A percentile compares a stretch with the other conserved stretches of the same genome.
These are phyloP conservation scores for Suillus cothurnatus DNA, from an alignment of 768 basidiomycete species.

Conservation along the genomic window DNA sequence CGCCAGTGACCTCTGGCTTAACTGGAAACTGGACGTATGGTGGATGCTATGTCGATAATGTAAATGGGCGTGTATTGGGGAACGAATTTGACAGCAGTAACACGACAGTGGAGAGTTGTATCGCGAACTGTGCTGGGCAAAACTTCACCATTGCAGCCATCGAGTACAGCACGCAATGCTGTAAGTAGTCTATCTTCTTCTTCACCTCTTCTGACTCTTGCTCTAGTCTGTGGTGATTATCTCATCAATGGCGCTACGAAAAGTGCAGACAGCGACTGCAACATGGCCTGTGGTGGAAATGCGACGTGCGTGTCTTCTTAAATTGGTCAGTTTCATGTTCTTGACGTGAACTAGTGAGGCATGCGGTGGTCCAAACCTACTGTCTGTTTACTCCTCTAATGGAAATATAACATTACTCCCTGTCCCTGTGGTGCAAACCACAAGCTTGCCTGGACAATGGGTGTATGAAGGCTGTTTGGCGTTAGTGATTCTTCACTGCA, in stretches of 20 bases:
- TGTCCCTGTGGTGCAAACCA: constrained; percentile 57
- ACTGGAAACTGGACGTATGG: constrained; percentile 60
- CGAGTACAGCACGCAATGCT: constrained; percentile 59
- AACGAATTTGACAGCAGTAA: constrained; percentile 39
- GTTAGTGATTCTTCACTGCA: constrained; percentile 38
- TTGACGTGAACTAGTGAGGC: constrained; percentile 48
- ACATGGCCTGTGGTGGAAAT: constrained; percentile 75
- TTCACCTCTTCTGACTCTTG: constrained; percentile 10
- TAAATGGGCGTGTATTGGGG: constrained; percentile 61
- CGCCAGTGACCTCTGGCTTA: constrained; percentile 53
- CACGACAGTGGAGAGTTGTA: constrained; percentile 66
- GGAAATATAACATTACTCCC: constrained; percentile 55
- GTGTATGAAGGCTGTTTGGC: constrained; percentile 65
- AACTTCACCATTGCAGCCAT: constrained; percentile 70
- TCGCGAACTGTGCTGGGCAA: constrained; percentile 53
- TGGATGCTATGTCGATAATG: constrained; percentile 75
- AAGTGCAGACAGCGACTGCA: constrained; percentile 56
- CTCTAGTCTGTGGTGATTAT: constrained; percentile 68
- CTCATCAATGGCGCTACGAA: constrained; percentile 61
- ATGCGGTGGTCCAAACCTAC: constrained; percentile 73
- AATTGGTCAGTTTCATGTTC: constrained; percentile 1
- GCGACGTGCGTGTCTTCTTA: constrained; percentile 45
- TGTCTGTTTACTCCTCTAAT: constrained; percentile 67
- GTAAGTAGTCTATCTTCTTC: constrained; percentile 37
- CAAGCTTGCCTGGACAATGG: constrained; percentile 65